Conservation (phyloP, 495 filamentous ascomycete genomes). For the Podospora fimiseda region DNA sequence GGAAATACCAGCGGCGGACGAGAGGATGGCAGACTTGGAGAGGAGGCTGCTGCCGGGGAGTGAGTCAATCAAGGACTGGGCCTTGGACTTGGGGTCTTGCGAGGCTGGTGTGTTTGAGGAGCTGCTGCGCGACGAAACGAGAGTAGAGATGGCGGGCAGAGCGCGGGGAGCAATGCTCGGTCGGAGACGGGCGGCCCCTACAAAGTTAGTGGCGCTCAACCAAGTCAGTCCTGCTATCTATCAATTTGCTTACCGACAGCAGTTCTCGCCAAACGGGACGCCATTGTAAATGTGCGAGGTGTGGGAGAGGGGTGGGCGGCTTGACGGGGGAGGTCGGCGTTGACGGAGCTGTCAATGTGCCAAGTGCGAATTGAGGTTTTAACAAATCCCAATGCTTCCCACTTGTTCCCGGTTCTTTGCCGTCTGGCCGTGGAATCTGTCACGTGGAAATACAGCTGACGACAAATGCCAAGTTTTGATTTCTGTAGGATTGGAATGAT, state of each 20-base stretch:
- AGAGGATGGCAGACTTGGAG: slow-evolving; percentile 94
- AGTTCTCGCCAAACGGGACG: slow-evolving; percentile 87
- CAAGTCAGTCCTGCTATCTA: too few species aligned
- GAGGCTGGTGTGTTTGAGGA: slow-evolving; percentile 64
- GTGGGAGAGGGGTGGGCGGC: slow-evolving; percentile 12
- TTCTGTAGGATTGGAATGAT: slow-evolving; percentile 1
- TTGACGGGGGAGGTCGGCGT: too few species aligned
- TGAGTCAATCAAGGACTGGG: slow-evolving; percentile 87
- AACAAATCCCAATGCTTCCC: slow-evolving; percentile 28
- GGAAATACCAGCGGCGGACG: slow-evolving; percentile 80
- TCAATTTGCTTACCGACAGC: slow-evolving; percentile 84
- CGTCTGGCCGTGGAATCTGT: slow-evolving; percentile 23
- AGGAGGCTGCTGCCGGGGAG: slow-evolving; percentile 78
- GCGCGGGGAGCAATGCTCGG: slow-evolving; percentile 60
- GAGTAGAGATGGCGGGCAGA: slow-evolving; percentile 62
- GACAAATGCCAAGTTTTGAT: not conserved
- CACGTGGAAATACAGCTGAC: slow-evolving; percentile 24
- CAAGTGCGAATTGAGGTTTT: slow-evolving; percentile 47
- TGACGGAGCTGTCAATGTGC: slow-evolving; percentile 27
- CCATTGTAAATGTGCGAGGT: slow-evolving; percentile 63
- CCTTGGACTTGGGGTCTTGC: slow-evolving; percentile 84
- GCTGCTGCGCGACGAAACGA: slow-evolving; percentile 56
- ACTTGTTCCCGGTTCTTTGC: slow-evolving; percentile 4
- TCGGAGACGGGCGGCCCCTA: slow-evolving; percentile 87
- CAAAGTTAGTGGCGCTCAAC: too few species aligned